Conservation (phyloP, 2,329 filamentous ascomycete species). For the Alternaria novae-zelandiae region DNA sequence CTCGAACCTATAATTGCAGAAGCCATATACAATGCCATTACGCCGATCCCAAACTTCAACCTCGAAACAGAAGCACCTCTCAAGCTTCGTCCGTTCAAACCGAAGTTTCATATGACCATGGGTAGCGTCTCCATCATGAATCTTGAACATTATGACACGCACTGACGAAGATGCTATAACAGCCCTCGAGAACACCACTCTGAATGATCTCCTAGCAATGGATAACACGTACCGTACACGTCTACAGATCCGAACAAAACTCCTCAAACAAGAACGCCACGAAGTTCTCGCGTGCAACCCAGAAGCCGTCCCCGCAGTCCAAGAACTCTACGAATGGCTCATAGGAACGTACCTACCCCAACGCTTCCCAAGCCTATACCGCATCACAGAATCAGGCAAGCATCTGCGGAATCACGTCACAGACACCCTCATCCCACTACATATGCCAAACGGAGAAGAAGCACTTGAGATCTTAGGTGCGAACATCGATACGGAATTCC, state of each 20-base stretch:
- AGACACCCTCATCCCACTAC: conserved; percentile 50
- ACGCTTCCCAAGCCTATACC: conserved; percentile 63
- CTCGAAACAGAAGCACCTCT: conserved; percentile 60
- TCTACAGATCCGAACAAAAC: conserved; percentile 55
- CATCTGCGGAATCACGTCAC: conserved; percentile 56
- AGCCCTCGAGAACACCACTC: conserved; percentile 61
- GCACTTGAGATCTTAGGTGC: conserved; percentile 58
- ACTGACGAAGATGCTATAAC: not conserved
- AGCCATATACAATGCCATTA: conserved; percentile 51
- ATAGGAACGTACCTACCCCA: conserved; percentile 61
- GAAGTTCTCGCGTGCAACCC: conserved; percentile 50
- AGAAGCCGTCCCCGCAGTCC: conserved; percentile 54
- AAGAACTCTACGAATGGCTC: conserved; percentile 65
- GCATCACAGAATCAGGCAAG: conserved; percentile 32
- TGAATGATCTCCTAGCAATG: conserved; percentile 64
- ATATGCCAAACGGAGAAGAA: conserved; percentile 40
- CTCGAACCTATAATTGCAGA: conserved; percentile 12
- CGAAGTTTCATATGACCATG: conserved; percentile 69
- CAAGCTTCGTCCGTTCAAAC: conserved; percentile 64
- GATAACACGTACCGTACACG: conserved; percentile 65
- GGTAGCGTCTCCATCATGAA: conserved; percentile 49
- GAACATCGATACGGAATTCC: conserved; percentile 66
- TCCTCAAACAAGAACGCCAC: conserved; percentile 54
- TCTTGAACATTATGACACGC: not conserved
- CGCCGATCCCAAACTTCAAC: conserved; percentile 58